Percentiles rank a stretch among this genome's conserved stretches.
Evolutionary conservation across 2,329 filamentous ascomycete species (phyloP).

Genomic region (Colletotrichum orchidophilum): DNA sequence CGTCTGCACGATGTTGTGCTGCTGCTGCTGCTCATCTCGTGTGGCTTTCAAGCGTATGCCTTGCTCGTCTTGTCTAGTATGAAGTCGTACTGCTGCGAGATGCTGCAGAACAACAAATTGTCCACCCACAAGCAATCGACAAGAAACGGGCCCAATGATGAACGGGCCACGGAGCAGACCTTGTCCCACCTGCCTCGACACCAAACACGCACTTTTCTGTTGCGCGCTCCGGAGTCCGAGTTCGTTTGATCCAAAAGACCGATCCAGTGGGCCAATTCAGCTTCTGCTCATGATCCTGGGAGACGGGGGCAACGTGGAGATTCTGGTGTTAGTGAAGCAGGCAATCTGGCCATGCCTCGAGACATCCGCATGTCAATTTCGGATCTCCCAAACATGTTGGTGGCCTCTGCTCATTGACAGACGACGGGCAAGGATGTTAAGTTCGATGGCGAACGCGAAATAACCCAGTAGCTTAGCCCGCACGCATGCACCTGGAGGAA

Average conservation of each 20-base stretch:
- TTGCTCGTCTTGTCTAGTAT: background rate
- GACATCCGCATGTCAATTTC: conserved; percentile 6
- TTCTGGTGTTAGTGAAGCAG: conserved; percentile 10
- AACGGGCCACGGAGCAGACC: conserved; percentile 16
- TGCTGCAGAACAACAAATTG: background rate
- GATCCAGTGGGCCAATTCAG: background rate
- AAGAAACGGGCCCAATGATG: background rate
- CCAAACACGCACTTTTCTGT: conserved; percentile 21
- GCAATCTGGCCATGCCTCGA: background rate
- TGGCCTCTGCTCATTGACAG: conserved; percentile 1
- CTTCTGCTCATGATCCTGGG: conserved; percentile 1
- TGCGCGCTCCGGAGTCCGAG: conserved; percentile 14
- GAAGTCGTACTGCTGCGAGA: background rate
- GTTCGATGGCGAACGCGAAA: background rate
- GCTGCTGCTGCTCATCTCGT: background rate
- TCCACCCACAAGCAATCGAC: background rate
- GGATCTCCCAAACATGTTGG: background rate
- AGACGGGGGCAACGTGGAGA: background rate
- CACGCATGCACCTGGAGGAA: conserved; percentile 1
- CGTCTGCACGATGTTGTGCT: background rate
- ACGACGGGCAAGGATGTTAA: background rate
- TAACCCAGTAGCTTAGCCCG: background rate
- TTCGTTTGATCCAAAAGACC: conserved; percentile 11
- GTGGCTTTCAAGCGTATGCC: background rate
- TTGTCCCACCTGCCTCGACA: conserved; percentile 14